A percentile compares a stretch with the other conserved stretches of the same genome.
These are phyloP conservation scores for Diversispora epigaea DNA, from an alignment of 192 early-diverging fungal genomes.

Conservation along the genomic window DNA sequence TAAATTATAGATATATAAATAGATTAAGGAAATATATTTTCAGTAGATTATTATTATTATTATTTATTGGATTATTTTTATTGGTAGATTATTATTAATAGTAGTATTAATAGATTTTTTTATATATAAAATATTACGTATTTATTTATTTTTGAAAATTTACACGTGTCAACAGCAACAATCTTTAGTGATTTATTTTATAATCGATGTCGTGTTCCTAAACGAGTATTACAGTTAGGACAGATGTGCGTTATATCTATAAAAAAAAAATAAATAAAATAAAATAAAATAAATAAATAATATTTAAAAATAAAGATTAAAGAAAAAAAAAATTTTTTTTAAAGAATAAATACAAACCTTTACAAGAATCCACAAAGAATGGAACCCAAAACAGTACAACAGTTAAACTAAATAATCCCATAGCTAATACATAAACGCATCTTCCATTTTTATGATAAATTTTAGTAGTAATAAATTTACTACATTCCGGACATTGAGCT, in stretches of 20 bases:
- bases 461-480: slow-evolving; percentile 4
- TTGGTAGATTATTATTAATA: too few relatives aligned
- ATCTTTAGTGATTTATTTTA: not conserved
- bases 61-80: too few relatives aligned
- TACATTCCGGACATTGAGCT: slow-evolving; percentile 19
- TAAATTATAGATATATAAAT: too few relatives aligned
- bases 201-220: slow-evolving; percentile 2
- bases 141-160: too few relatives aligned
- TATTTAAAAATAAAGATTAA: not conserved
- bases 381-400: slow-evolving; percentile 29
- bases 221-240: not conserved
- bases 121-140: too few relatives aligned
- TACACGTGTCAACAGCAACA: not conserved
- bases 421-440: slow-evolving; percentile 3
- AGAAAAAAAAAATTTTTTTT: not conserved
- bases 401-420: slow-evolving; percentile 12
- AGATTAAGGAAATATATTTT: too few relatives aligned
- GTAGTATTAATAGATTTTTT: too few relatives aligned
- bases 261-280: not conserved
- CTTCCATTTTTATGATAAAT: slow-evolving; percentile 18
- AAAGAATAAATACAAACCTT: not conserved
- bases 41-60: too few relatives aligned
- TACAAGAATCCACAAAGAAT: slow-evolving; percentile 11
- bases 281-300: not conserved
- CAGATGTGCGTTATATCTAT: not conserved